phyloP scores from a whole-genome alignment of 2,329 filamentous ascomycete species.

The Aspergillus candidus region DNA sequence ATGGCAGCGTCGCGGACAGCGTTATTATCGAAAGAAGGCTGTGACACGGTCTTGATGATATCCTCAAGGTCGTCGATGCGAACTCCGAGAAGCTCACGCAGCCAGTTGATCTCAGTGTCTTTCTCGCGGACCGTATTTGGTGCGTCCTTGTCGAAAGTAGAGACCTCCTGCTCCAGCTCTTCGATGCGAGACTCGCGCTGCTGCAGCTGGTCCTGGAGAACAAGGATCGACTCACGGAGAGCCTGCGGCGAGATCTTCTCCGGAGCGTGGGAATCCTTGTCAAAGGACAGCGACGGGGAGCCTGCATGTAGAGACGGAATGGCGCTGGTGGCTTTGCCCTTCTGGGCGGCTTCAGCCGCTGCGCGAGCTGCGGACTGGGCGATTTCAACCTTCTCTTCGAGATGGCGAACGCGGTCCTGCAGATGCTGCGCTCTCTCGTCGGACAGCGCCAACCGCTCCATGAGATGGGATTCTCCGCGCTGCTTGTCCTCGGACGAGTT shows the following conservation, averaged over 20 bases:
- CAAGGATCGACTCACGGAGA: conserved; percentile 89
- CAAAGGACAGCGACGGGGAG: conserved; percentile 44
- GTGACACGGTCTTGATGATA: conserved; percentile 72
- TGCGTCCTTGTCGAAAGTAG: conserved; percentile 67
- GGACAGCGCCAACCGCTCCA: conserved; percentile 74
- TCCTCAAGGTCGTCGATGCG: conserved; percentile 88
- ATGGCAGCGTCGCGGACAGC: conserved; percentile 85
- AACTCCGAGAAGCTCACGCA: conserved; percentile 86
- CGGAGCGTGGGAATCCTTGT: conserved; percentile 49
- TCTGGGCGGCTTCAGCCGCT: conserved; percentile 68
- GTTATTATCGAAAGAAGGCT: conserved; percentile 69
- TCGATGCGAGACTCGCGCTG: conserved; percentile 89
- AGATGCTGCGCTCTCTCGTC: conserved; percentile 79
- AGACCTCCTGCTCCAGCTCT: conserved; percentile 67
- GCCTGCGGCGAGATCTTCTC: conserved; percentile 93
- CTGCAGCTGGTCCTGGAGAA: conserved; percentile 93
- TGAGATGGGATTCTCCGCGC: conserved; percentile 69
- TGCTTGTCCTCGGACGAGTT: conserved; percentile 76
- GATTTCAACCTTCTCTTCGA: conserved; percentile 88
- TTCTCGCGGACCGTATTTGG: conserved; percentile 79
- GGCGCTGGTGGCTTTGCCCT: conserved; percentile 43
- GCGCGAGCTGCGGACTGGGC: conserved; percentile 80
- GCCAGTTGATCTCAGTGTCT: conserved; percentile 90
- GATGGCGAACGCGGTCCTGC: conserved; percentile 73
- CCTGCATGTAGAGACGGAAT: conserved; percentile 37